Conservation (phyloP, 2,329 filamentous ascomycete species). For the Harringtonia aguacate region DNA sequence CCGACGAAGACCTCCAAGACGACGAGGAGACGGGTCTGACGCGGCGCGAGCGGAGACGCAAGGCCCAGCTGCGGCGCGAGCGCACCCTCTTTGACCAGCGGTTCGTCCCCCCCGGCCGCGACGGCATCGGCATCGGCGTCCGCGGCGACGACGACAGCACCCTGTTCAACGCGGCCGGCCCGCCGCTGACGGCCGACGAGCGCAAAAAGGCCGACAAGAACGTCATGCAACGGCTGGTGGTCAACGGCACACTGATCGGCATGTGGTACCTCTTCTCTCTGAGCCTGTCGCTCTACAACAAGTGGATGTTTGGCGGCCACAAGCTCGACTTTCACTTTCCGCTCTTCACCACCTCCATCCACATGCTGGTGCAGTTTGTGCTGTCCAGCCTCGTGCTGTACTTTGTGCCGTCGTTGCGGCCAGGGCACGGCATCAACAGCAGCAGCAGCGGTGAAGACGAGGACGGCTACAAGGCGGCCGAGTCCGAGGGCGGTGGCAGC, state of each 20-base stretch:
- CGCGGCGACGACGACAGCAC: neutral
- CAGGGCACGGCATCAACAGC: slow-evolving; percentile 28
- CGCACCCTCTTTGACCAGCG: slow-evolving; percentile 62
- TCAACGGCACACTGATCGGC: slow-evolving; percentile 73
- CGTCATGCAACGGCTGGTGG: slow-evolving; percentile 55
- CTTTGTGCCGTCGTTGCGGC: slow-evolving; percentile 72
- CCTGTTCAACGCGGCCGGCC: neutral
- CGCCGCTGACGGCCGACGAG: slow-evolving; percentile 53
- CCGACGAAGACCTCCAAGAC: slow-evolving; percentile 62
- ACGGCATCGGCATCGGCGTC: neutral
- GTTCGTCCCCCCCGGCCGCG: slow-evolving; percentile 41
- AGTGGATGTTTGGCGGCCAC: slow-evolving; percentile 94
- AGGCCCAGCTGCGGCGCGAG: slow-evolving; percentile 53
- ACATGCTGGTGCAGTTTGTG: slow-evolving; percentile 91
- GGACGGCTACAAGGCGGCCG: slow-evolving; percentile 60
- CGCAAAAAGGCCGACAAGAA: slow-evolving; percentile 65
- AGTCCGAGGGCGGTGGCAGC: neutral
- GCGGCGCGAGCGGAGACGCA: slow-evolving; percentile 57
- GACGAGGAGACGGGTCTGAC: slow-evolving; percentile 89
- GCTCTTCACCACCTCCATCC: slow-evolving; percentile 85
- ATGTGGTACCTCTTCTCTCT: slow-evolving; percentile 89
- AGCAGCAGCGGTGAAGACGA: slow-evolving; percentile 30
- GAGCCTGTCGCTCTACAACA: slow-evolving; percentile 94
- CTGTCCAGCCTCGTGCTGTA: slow-evolving; percentile 70
- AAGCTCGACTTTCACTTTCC: slow-evolving; percentile 88